These are phyloP conservation scores for Fusarium neocosmosporiellum DNA, from an alignment of 2,329 filamentous ascomycete species.

Conservation along the genomic window DNA sequence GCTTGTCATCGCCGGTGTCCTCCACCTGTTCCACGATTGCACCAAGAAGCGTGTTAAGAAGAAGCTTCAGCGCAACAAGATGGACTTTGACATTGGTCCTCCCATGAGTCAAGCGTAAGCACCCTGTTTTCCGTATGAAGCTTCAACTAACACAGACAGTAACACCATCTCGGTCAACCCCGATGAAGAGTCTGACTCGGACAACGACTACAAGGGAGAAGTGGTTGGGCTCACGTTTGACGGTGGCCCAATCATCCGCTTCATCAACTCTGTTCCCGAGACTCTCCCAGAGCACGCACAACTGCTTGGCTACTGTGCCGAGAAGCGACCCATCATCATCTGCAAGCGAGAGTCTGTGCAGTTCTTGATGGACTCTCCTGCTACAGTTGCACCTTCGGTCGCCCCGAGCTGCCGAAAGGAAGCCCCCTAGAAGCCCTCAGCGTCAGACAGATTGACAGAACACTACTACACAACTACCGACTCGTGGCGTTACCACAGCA, in stretches of 20 bases:
- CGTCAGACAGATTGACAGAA: background rate
- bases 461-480: background rate
- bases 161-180: constrained; percentile 52
- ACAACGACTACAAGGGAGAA: constrained; percentile 47
- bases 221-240: constrained; percentile 59
- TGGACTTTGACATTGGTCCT: constrained; percentile 43
- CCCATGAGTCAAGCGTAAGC: constrained; percentile 59
- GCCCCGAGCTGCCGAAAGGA: constrained; percentile 24
- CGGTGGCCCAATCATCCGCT: constrained; percentile 60
- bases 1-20: constrained; percentile 66
- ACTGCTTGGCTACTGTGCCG: constrained; percentile 51
- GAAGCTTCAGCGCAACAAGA: constrained; percentile 39
- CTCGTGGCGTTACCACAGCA: constrained; percentile 11
- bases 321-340: constrained; percentile 52
- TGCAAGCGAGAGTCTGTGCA: constrained; percentile 51
- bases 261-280: constrained; percentile 49
- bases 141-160: constrained; percentile 37
- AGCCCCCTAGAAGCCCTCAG: background rate
- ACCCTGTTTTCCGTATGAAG: background rate
- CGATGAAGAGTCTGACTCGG: constrained; percentile 49
- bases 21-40: constrained; percentile 59
- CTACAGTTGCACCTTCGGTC: constrained; percentile 7
- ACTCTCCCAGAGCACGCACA: constrained; percentile 47
- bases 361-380: constrained; percentile 43
- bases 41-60: constrained; percentile 51